Evolutionary conservation across 345 rosid species (phyloP).

Genomic region (Syzygium oleosum): DNA sequence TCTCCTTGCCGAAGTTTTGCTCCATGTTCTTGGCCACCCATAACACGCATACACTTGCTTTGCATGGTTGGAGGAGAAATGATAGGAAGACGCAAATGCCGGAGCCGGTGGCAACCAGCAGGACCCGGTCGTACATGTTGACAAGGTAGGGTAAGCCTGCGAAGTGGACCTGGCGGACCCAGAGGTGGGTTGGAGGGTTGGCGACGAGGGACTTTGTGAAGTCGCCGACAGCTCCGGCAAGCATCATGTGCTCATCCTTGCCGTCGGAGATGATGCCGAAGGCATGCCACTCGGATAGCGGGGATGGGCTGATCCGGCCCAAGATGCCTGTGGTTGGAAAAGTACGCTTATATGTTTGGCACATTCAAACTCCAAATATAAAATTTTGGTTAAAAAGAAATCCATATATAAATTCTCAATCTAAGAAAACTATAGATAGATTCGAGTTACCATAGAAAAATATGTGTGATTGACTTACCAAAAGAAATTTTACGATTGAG

Average conservation of each 20-base stretch:
- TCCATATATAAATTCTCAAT: neutral
- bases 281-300: conserved; percentile 89
- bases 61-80: conserved; percentile 58
- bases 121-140: conserved; percentile 65
- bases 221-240: conserved; percentile 87
- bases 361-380: neutral
- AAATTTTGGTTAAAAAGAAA: neutral
- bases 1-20: conserved; percentile 61
- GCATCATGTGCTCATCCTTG: conserved; percentile 78
- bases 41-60: conserved; percentile 44
- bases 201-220: conserved; percentile 59
- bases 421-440: neutral
- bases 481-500: neutral
- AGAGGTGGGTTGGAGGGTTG: conserved; percentile 62
- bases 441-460: neutral
- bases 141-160: conserved; percentile 72
- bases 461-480: neutral
- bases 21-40: conserved; percentile 82
- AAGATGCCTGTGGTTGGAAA: conserved; percentile 31
- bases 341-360: neutral
- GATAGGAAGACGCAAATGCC: conserved; percentile 84
- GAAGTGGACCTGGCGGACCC: conserved; percentile 74
- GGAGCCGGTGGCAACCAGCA: conserved; percentile 78
- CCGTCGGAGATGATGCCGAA: conserved; percentile 76
- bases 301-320: conserved; percentile 91